Conservation (phyloP, 148 eudicot genomes). For the Polygonum aviculare region DNA sequence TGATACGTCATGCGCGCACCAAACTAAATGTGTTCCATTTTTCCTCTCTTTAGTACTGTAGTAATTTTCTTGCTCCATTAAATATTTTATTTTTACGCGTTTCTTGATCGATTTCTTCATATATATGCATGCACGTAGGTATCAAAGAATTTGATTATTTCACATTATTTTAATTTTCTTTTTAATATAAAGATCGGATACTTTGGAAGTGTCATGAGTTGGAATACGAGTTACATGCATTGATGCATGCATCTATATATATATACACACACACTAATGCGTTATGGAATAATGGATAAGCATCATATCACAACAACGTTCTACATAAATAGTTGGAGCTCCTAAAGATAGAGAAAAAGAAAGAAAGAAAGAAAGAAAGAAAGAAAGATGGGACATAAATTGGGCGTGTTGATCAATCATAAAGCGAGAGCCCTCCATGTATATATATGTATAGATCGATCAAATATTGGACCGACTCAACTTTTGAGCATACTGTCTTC, state of each 20-base stretch:
- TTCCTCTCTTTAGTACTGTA: no score
- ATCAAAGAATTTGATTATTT: no score
- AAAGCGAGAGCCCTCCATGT: background rate
- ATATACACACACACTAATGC: no score
- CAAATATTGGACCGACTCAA: background rate
- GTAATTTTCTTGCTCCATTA: no score
- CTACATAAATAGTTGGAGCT: no score
- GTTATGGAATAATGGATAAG: background rate
- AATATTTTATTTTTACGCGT: no score
- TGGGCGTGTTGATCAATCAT: background rate
- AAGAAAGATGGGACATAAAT: background rate
- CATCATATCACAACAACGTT: background rate
- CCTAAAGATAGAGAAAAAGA: background rate
- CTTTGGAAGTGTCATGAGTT: background rate
- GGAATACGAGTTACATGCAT: background rate
- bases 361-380: background rate
- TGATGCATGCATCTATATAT: background rate
- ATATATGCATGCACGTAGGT: no score
- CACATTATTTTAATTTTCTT: no score
- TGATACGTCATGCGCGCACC: background rate
- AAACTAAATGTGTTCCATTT: no score
- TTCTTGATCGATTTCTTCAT: no score
- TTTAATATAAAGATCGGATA: no score
- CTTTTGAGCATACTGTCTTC: conserved; percentile 3
- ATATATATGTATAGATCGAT: no score